Evolutionary conservation across 2,329 filamentous ascomycete genomes (phyloP), one percentile per base, ranked within the genome.

Genomic region (Fusarium liriodendri): DNA sequence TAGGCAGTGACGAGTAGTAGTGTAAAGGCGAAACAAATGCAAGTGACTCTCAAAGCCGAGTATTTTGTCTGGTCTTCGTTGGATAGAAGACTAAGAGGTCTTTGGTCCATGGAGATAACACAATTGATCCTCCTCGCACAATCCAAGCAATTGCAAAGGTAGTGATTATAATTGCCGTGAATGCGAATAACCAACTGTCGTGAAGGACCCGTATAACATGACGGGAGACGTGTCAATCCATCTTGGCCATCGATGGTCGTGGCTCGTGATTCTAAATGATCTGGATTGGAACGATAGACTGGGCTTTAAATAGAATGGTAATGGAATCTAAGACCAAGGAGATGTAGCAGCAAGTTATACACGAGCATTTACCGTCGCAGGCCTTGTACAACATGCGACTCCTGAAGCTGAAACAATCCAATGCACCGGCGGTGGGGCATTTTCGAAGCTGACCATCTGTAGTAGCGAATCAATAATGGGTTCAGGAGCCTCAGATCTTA

Each of bases 31-130:
- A 73, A 20, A 13, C 27, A 61, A 16, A 70, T 55, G 6, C 27
- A 33, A n/a, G 55, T 57, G 11, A 62, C 54, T 6, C 73, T 22
- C 50, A 73, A 60, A 16, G 38, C 11, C 16, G 70, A 33, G 16
- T 70, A 73, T 38, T 42, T 58, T 10, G 33, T 14, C 62, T 62
- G 67, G 6, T 73, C 62, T 3, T 63, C 58, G 6, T 47, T 66
- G 2, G 70, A 58, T 18, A 70, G 73, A 22, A 73, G 37, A 18
- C 66, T 66, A 3, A 72, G 4, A 73, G 52, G 18, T 73, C 70
- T 40, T 70, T 73, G 5, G 70, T 73, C 70, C 70, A 73, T 2
- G 62, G 52, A 11, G 70, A 70, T 62, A 73, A 62, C 5, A 38
- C 6, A 14, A 73, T 64, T 6, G 58, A n/a, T 1, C 40, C 20